phyloP scores from a whole-genome alignment of 2,329 filamentous ascomycete genomes.

The Penicillium sp. region DNA sequence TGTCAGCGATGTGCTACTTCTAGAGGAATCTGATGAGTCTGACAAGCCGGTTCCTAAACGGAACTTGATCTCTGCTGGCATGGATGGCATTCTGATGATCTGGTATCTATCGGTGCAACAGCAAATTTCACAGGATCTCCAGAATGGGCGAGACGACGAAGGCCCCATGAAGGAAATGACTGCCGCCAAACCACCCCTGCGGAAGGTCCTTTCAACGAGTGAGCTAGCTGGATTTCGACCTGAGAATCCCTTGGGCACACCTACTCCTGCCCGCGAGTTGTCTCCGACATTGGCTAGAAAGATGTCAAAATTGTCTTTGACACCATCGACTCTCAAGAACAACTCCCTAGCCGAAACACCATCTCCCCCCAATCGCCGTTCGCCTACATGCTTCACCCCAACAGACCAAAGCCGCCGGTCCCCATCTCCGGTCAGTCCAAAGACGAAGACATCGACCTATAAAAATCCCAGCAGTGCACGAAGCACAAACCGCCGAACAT shows the following conservation, averaged over 20 bases:
- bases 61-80: slow-evolving; percentile 68
- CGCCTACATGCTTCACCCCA: slow-evolving; percentile 28
- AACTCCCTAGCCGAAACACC: slow-evolving; percentile 31
- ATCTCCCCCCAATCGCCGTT: slow-evolving; percentile 33
- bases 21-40: slow-evolving; percentile 48
- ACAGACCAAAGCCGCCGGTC: slow-evolving; percentile 32
- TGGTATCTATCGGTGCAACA: slow-evolving; percentile 54
- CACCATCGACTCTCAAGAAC: slow-evolving; percentile 33
- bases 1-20: slow-evolving; percentile 77
- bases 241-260: slow-evolving; percentile 44
- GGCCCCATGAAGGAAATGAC: slow-evolving; percentile 49
- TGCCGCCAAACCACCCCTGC: slow-evolving; percentile 68
- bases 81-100: slow-evolving; percentile 80
- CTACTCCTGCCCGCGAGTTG: slow-evolving; percentile 44
- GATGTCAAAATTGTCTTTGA: slow-evolving; percentile 53
- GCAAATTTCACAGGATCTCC: slow-evolving; percentile 31
- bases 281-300: slow-evolving; percentile 55
- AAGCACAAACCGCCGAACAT: slow-evolving; percentile 44
- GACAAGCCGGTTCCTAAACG: slow-evolving; percentile 46
- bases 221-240: slow-evolving; percentile 76
- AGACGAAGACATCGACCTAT: slow-evolving; percentile 23
- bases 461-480: slow-evolving; percentile 31
- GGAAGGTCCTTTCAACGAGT: slow-evolving; percentile 80
- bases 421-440: slow-evolving; percentile 42
- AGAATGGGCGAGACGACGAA: slow-evolving; percentile 36